These are phyloP conservation scores for Leccinum huronense DNA, from an alignment of 1,284 basidiomycete species.

Conservation along the genomic window DNA sequence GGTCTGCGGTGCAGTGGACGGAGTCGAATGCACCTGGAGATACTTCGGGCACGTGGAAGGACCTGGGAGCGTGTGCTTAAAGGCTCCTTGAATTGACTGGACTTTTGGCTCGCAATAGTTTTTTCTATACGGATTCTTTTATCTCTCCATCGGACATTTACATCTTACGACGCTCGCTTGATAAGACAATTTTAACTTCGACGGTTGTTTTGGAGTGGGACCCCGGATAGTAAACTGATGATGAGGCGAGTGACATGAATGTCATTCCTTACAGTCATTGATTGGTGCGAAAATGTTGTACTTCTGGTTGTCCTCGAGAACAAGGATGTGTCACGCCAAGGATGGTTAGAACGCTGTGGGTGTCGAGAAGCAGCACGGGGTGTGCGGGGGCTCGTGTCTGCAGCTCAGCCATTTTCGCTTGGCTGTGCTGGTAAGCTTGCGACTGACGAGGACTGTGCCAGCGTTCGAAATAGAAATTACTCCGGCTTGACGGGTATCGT, in stretches of 20 bases:
- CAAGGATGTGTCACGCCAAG: neutral
- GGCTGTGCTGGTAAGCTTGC: conserved; percentile 19
- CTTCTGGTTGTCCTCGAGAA: neutral
- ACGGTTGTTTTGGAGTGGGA: neutral
- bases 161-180: neutral
- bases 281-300: neutral
- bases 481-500: conserved; percentile 25
- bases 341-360: neutral
- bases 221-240: neutral
- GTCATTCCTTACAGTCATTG: neutral
- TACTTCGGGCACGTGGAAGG: conserved; percentile 29
- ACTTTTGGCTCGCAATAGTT: neutral
- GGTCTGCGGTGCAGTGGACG: conserved; percentile 30
- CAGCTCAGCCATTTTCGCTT: conserved; percentile 8
- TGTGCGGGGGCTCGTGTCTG: conserved; percentile 21
- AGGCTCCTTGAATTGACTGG: neutral
- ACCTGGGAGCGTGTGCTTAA: conserved; percentile 22
- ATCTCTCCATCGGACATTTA: neutral
- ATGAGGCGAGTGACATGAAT: neutral
- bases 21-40: conserved; percentile 27
- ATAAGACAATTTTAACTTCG: neutral
- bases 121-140: neutral
- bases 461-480: conserved; percentile 1
- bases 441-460: neutral
- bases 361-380: conserved; percentile 10